Percentiles rank a stretch among this genome's conserved stretches.
Conservation (phyloP, 768 basidiomycete species). For the Leccinellum albellum region DNA sequence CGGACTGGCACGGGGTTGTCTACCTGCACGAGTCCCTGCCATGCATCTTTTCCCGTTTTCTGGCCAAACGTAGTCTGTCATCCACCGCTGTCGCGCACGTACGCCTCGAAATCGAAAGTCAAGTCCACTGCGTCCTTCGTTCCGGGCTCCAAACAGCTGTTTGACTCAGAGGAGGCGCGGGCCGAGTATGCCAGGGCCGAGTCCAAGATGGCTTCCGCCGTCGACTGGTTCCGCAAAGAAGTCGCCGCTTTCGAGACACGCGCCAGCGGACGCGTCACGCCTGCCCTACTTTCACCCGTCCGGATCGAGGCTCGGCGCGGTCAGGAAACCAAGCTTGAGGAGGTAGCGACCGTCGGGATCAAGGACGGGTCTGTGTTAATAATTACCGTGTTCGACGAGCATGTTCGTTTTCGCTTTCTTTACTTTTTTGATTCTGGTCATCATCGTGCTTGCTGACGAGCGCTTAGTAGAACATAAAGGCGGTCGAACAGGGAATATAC, state of each 20-base stretch:
- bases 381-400: slow-evolving; percentile 74
- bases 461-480: slow-evolving; percentile 64
- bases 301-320: slow-evolving; percentile 48
- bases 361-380: slow-evolving; percentile 71
- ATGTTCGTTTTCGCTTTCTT: slow-evolving; percentile 43
- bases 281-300: slow-evolving; percentile 65
- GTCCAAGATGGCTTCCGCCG: slow-evolving; percentile 54
- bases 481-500: slow-evolving; percentile 71
- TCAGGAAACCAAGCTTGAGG: slow-evolving; percentile 49
- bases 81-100: slow-evolving; percentile 13
- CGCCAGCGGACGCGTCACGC: slow-evolving; percentile 73
- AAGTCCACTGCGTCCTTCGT: slow-evolving; percentile 58
- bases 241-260: slow-evolving; percentile 69
- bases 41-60: neutral
- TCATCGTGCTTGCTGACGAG: slow-evolving; percentile 8
- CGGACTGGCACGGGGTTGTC: neutral
- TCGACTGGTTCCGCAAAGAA: slow-evolving; percentile 78
- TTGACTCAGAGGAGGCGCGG: slow-evolving; percentile 50
- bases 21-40: neutral
- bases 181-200: slow-evolving; percentile 63
- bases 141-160: slow-evolving; percentile 63
- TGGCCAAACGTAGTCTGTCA: neutral
- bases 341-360: slow-evolving; percentile 78
- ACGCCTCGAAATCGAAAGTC: slow-evolving; percentile 28
- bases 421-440: neutral